Evolutionary conservation across 2,329 filamentous ascomycete genomes (phyloP).

Genomic region (Neocucurbitaria cava): DNA sequence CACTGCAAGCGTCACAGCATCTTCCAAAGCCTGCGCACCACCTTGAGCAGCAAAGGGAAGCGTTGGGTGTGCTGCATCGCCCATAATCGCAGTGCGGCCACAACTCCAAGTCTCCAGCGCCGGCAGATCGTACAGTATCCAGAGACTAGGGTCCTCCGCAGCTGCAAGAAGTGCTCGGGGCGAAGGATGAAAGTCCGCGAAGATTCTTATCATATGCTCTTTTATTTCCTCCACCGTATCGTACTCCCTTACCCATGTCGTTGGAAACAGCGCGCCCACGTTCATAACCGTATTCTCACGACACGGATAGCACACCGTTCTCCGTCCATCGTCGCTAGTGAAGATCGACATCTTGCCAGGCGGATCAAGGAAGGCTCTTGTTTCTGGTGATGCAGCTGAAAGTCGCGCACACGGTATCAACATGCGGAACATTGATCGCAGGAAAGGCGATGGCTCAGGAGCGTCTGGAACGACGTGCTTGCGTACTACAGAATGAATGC

Average conservation of each 20-base stretch:
- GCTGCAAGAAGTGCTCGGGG: neutral
- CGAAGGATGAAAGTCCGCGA: neutral
- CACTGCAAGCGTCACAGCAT: neutral
- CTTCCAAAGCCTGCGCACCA: neutral
- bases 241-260: neutral
- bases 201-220: neutral
- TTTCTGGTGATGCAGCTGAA: no score
- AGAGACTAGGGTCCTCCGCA: neutral
- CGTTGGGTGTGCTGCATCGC: neutral
- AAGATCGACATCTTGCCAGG: no score
- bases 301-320: neutral
- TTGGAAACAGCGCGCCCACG: neutral
- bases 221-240: neutral
- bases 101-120: no score
- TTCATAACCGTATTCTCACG: neutral
- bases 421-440: no score
- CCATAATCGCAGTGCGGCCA: no score
- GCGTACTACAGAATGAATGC: no score
- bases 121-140: no score
- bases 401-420: no score
- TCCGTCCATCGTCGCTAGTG: no score
- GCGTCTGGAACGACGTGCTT: no score
- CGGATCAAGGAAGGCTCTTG: no score
- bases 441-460: no score
- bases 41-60: neutral